Conservation (phyloP, 805 yeast genomes). For the Wickerhamiella parazyma region DNA sequence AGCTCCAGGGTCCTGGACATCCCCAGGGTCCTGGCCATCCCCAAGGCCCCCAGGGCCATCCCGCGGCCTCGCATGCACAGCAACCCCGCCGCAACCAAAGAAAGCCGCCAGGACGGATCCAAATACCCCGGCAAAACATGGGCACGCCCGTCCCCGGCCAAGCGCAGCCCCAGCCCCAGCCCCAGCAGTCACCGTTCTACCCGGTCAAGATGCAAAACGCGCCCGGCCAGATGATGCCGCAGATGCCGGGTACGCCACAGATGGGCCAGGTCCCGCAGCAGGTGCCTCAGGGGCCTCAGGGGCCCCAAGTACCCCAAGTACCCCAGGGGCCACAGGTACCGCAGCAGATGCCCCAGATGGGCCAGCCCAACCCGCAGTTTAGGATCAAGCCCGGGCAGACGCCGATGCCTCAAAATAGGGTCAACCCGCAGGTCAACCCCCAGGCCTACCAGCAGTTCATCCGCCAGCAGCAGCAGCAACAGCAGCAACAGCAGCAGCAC, state of each 20-base stretch:
- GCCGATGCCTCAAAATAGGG: too few relatives aligned
- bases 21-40: neutral
- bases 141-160: neutral
- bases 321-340: neutral
- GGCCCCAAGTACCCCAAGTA: neutral
- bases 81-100: neutral
- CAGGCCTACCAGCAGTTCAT: constrained; percentile 5
- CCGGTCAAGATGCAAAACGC: neutral
- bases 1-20: too few relatives aligned
- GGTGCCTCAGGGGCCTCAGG: neutral
- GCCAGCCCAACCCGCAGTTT: neutral
- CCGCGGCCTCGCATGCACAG: neutral
- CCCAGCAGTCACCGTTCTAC: neutral
- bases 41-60: neutral
- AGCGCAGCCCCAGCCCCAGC: constrained; percentile 16
- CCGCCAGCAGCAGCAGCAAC: constrained; percentile 11
- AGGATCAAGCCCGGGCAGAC: neutral
- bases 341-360: neutral
- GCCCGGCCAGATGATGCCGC: neutral
- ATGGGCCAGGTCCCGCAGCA: neutral
- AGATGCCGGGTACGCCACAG: neutral
- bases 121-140: constrained; percentile 8
- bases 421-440: neutral
- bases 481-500: constrained; percentile 7
- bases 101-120: constrained; percentile 10